phyloP scores from a whole-genome alignment of 345 rosid species.

The Populus tremula region DNA sequence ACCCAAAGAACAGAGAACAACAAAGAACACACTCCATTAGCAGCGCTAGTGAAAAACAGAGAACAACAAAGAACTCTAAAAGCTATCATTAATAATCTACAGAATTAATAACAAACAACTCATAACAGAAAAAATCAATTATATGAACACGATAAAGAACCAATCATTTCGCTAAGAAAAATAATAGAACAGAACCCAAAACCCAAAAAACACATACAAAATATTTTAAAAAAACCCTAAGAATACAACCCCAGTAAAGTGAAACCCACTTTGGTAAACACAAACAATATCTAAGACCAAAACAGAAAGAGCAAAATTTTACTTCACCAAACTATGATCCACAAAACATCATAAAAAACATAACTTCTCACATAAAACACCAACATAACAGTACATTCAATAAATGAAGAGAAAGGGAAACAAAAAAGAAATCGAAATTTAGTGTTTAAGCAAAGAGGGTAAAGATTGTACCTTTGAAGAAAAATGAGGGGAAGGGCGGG shows the following conservation, averaged over 20 bases:
- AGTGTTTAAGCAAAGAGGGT: not conserved
- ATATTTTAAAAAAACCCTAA: not conserved
- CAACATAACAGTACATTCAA: not conserved
- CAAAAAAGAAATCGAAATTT: not conserved
- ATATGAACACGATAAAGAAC: not conserved
- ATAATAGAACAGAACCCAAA: not conserved
- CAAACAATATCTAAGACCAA: not conserved
- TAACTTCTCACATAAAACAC: not conserved
- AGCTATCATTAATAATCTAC: not conserved
- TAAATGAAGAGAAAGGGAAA: not conserved
- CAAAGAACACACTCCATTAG: not conserved
- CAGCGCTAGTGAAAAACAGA: not conserved
- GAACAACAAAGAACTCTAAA: not conserved
- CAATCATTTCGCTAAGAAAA: not conserved
- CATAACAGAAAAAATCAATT: not conserved
- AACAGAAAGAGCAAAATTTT: not conserved
- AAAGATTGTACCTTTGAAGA: slow-evolving; percentile 7
- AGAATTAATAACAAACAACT: not conserved
- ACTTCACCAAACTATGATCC: not conserved
- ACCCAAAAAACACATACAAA: not conserved
- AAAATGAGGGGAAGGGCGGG: not conserved
- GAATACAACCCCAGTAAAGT: not conserved
- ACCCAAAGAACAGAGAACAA: not conserved
- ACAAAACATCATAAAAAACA: not conserved
- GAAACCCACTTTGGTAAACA: not conserved